phyloP scores from a whole-genome alignment of 495 filamentous ascomycete species.

The Penicillium macrosclerotiorum region DNA sequence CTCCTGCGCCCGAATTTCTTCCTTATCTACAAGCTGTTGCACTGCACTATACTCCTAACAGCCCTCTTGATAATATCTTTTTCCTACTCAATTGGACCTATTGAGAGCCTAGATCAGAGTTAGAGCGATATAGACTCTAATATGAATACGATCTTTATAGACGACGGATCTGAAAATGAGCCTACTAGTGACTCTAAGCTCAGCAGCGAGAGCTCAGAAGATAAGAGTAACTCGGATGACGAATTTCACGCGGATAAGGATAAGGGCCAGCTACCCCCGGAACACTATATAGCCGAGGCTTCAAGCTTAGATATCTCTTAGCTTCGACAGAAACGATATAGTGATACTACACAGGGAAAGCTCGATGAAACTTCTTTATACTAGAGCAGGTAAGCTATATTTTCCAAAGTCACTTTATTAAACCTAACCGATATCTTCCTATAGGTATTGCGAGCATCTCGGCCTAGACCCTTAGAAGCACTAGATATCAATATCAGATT shows the following conservation, averaged over 20 bases:
- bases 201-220: background rate
- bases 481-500: background rate
- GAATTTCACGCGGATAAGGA: background rate
- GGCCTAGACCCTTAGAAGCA: background rate
- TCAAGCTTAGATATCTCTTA: constrained; percentile 26
- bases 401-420: background rate
- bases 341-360: constrained; percentile 1
- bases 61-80: background rate
- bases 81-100: background rate
- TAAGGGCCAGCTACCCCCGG: constrained; percentile 18
- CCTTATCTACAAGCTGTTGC: background rate
- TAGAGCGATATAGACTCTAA: background rate
- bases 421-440: background rate
- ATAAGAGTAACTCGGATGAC: background rate
- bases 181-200: background rate
- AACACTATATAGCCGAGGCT: constrained; percentile 25
- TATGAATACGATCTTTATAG: background rate
- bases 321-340: constrained; percentile 31
- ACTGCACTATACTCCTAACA: background rate
- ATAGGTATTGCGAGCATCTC: background rate
- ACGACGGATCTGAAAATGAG: background rate
- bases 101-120: background rate
- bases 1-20: background rate
- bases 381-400: background rate
- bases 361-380: background rate